Percentiles rank a stretch among this genome's conserved stretches.
Conservation (phyloP, 768 basidiomycete genomes). For the Aureoboletus auriporus region DNA sequence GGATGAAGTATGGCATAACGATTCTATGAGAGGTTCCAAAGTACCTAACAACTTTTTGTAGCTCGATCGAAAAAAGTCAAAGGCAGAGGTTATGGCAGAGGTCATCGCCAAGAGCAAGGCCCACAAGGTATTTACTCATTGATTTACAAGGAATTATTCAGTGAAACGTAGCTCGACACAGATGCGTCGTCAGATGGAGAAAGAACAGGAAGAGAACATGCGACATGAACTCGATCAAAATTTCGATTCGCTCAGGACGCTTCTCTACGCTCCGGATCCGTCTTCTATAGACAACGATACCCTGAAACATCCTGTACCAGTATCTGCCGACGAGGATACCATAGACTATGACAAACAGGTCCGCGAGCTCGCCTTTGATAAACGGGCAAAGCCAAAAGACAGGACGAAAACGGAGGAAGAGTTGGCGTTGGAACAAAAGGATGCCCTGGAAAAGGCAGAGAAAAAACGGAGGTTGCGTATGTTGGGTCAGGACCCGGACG, state of each 20-base stretch:
- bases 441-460: constrained; percentile 83
- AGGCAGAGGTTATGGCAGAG: constrained; percentile 96
- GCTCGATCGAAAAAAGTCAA: constrained; percentile 84
- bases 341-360: constrained; percentile 91
- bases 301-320: background rate
- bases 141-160: background rate
- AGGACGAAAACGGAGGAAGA: constrained; percentile 97
- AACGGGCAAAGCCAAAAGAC: constrained; percentile 90
- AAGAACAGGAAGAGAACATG: constrained; percentile 78
- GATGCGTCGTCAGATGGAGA: constrained; percentile 85
- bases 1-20: constrained; percentile 40
- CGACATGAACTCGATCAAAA: constrained; percentile 88
- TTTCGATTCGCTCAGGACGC: constrained; percentile 71
- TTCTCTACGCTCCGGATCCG: constrained; percentile 61
- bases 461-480: constrained; percentile 72
- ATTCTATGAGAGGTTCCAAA: background rate
- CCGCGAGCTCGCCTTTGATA: constrained; percentile 88
- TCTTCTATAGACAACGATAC: constrained; percentile 37
- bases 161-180: constrained; percentile 28
- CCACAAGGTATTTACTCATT: constrained; percentile 62
- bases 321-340: constrained; percentile 19
- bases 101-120: constrained; percentile 97
- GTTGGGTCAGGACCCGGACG: constrained; percentile 73
- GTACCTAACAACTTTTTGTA: constrained; percentile 27
- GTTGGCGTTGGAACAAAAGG: constrained; percentile 82